Base-by-base conservation (phyloP, 371 early-diverging fungal genomes). In the Mortierella sp. region DNA sequence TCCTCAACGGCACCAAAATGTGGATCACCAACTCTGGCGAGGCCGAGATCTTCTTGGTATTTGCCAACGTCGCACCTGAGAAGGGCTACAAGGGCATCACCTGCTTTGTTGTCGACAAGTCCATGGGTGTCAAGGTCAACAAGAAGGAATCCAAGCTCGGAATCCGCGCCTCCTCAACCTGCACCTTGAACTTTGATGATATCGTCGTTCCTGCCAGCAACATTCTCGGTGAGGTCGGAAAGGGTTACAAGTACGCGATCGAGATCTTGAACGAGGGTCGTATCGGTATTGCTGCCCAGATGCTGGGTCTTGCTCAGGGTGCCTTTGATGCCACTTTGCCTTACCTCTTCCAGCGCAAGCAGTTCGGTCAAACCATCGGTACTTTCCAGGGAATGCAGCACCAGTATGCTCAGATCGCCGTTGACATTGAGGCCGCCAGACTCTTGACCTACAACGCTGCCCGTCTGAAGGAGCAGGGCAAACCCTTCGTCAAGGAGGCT, bases 81-180 rank as follows among this genome's bases (percentile, higher is more conserved):
- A 90, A 93, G 85, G 97, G 97, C 24, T 97, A 98, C 88, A 96
- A 95, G 87, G 99, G 99, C 51, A 99, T 99, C 72, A 97, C 98
- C 32, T 97, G 97, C 83, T 99, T 99, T 69, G 90, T 97, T 43
- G 96, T 97, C 19, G 97, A 98, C 58, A 94, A 94, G 82, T 89
- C 87, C n/a, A 90, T 90, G 95, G 99, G 99, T 58, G 93, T 99
- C 48, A 78, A 92, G 79, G 86, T 99, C 60, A 93, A 92, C 64
- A 98, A 97, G 90, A 99, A 98, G 89, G 99, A 99, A 82, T 86
- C 86, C 69, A 98, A 99, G 90, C 93, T 99, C 57, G 99, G 99
- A 68, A 98, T 99, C 76, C 92, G 96, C 54, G 93, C 97, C 9
- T 97, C 98, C 0, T 95, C 96, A 9, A 99, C 99, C 3, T 98